These are phyloP conservation scores for Yamadazyma dushanensis DNA, from an alignment of 1,139 yeast genomes.

Conservation along the genomic window DNA sequence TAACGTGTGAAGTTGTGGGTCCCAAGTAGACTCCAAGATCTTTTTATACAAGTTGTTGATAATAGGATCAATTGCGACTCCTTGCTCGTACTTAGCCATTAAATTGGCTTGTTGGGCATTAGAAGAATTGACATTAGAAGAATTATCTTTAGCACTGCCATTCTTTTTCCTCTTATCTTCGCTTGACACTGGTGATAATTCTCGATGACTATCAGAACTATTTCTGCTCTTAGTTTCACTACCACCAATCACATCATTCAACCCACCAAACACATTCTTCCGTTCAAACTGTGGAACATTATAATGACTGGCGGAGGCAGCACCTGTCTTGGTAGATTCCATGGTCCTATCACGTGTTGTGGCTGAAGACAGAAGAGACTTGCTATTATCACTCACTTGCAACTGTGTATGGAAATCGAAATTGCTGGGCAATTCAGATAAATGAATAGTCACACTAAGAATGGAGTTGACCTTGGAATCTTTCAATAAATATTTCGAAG, in stretches of 20 bases:
- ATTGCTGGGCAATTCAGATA: slow-evolving; percentile 44
- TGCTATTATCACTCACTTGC: slow-evolving; percentile 29
- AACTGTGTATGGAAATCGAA: slow-evolving; percentile 44
- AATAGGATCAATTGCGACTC: slow-evolving; percentile 46
- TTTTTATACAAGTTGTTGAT: slow-evolving; percentile 56
- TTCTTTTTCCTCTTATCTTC: slow-evolving; percentile 4
- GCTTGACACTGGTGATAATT: slow-evolving; percentile 5
- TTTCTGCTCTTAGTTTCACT: slow-evolving; percentile 10
- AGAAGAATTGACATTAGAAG: background rate
- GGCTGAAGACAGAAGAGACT: background rate
- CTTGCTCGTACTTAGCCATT: slow-evolving; percentile 6
- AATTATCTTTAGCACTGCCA: slow-evolving; percentile 2
- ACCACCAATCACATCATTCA: slow-evolving; percentile 33
- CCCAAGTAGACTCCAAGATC: slow-evolving; percentile 77
- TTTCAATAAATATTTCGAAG: slow-evolving; percentile 66
- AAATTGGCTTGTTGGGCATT: background rate
- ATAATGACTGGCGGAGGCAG: slow-evolving; percentile 11
- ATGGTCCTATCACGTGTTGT: background rate
- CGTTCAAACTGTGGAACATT: slow-evolving; percentile 41
- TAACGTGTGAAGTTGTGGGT: slow-evolving; percentile 55
- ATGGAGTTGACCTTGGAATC: slow-evolving; percentile 83
- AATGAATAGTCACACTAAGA: slow-evolving; percentile 45
- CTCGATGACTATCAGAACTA: slow-evolving; percentile 11
- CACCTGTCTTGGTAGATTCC: slow-evolving; percentile 6
- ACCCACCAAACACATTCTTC: slow-evolving; percentile 40